A percentile compares a stretch with the other conserved stretches of the same genome.
Evolutionary conservation across 768 basidiomycete species (phyloP).

Genomic region (Naganishia vishniacii): DNA sequence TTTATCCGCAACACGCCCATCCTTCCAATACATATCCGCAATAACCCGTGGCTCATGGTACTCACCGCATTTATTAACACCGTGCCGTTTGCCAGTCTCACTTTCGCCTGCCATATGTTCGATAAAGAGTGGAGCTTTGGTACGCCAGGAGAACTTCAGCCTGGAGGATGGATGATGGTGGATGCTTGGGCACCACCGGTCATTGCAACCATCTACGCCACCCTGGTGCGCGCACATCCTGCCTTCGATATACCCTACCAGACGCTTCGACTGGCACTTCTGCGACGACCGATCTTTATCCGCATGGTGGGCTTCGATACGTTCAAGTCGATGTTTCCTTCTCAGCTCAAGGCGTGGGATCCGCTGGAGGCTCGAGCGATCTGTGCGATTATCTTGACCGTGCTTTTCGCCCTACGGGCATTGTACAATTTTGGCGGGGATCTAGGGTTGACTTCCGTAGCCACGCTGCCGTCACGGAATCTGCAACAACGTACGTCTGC

Average conservation of each 20-base stretch:
- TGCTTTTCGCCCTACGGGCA: slow-evolving; percentile 61
- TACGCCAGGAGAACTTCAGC: slow-evolving; percentile 71
- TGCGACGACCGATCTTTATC: slow-evolving; percentile 57
- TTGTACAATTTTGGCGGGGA: slow-evolving; percentile 57
- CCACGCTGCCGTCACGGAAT: not conserved
- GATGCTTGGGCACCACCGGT: slow-evolving; percentile 82
- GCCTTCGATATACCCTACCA: slow-evolving; percentile 51
- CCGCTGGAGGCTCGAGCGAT: slow-evolving; percentile 57
- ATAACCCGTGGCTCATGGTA: slow-evolving; percentile 72
- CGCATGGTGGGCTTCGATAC: slow-evolving; percentile 54
- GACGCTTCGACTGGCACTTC: slow-evolving; percentile 4
- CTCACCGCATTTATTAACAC: slow-evolving; percentile 72
- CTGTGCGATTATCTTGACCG: slow-evolving; percentile 63
- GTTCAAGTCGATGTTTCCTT: slow-evolving; percentile 38
- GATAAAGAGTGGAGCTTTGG: slow-evolving; percentile 64
- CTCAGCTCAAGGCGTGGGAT: slow-evolving; percentile 51
- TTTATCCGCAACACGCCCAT: slow-evolving; percentile 49
- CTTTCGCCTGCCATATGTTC: slow-evolving; percentile 59
- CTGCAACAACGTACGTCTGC: not conserved
- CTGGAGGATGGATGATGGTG: slow-evolving; percentile 77
- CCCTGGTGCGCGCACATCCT: slow-evolving; percentile 79
- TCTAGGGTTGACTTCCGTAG: not conserved
- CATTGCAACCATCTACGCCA: slow-evolving; percentile 70
- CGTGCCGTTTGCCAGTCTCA: slow-evolving; percentile 55
- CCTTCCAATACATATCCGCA: slow-evolving; percentile 55